phyloP scores from a whole-genome alignment of 2,329 filamentous ascomycete species.

The Trichoderma citrinoviride region DNA sequence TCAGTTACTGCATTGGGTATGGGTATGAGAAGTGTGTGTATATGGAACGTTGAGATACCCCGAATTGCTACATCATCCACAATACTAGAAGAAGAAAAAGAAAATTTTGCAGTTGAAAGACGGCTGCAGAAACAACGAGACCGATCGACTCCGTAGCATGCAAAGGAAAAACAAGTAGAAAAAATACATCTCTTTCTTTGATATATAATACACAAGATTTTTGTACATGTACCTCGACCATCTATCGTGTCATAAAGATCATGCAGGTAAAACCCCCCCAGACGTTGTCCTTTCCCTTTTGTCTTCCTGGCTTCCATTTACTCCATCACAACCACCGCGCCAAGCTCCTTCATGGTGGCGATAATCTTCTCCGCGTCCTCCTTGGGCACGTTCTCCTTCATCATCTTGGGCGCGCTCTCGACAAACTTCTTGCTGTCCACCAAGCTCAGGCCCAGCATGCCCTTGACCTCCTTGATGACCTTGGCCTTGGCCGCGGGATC shows the following conservation, averaged over 20 bases:
- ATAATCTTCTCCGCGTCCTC: conserved; percentile 99
- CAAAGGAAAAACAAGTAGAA: conserved; percentile 5
- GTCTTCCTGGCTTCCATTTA: conserved; percentile 45
- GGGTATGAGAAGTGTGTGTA: not conserved
- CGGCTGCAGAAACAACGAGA: not conserved
- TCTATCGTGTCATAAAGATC: conserved; percentile 34
- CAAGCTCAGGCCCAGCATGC: conserved; percentile 86
- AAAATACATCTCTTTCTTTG: conserved; percentile 33
- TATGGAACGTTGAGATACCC: conserved; percentile 33
- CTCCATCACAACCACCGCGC: conserved; percentile 87
- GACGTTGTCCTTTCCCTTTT: not conserved
- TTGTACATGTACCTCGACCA: conserved; percentile 40
- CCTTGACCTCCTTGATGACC: conserved; percentile 99
- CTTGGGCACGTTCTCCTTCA: conserved; percentile 99
- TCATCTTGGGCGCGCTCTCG: conserved; percentile 92
- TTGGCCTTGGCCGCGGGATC: conserved; percentile 91
- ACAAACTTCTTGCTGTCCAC: conserved; percentile 99
- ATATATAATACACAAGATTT: conserved; percentile 37
- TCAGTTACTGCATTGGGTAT: not conserved
- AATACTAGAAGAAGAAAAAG: not conserved
- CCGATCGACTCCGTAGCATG: conserved; percentile 7
- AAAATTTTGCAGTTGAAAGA: not conserved
- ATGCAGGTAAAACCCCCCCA: not conserved
- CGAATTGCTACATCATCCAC: conserved; percentile 19
- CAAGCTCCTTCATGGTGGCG: conserved; percentile 87